These are phyloP conservation scores for Parietaria judaica DNA, from an alignment of 306 rosid species.

Conservation along the genomic window DNA sequence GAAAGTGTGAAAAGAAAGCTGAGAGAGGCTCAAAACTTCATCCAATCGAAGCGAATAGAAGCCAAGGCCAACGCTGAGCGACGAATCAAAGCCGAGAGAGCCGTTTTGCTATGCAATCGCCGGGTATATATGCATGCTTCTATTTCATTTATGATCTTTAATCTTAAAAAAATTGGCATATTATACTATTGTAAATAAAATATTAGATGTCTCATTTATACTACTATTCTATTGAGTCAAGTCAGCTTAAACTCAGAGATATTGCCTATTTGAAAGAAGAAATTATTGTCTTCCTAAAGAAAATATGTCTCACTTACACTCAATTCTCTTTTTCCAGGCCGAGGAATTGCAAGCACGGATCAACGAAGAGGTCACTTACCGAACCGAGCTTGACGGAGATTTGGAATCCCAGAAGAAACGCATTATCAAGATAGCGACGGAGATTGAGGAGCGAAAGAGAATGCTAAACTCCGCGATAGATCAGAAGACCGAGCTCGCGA, in stretches of 20 bases:
- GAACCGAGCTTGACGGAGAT: constrained; percentile 40
- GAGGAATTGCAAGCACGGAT: constrained; percentile 49
- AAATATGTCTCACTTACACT: background rate
- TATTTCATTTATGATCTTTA: no score
- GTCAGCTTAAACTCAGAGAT: no score
- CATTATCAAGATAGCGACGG: constrained; percentile 31
- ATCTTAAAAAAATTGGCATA: background rate
- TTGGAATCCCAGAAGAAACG: constrained; percentile 35
- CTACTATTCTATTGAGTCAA: no score
- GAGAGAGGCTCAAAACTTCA: constrained; percentile 38
- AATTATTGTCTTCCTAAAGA: background rate
- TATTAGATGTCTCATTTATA: no score
- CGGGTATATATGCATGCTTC: constrained; percentile 33
- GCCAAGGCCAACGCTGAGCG: constrained; percentile 39
- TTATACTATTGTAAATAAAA: background rate
- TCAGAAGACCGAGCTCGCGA: constrained; percentile 60
- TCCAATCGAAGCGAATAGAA: constrained; percentile 44
- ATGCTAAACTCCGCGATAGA: constrained; percentile 45
- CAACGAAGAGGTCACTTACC: constrained; percentile 38
- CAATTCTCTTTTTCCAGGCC: constrained; percentile 21
- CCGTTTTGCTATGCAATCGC: constrained; percentile 49
- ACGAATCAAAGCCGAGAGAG: constrained; percentile 60
- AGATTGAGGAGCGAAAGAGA: constrained; percentile 47
- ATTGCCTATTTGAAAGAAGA: background rate
- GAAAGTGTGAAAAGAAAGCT: constrained; percentile 36